Base-by-base conservation (phyloP, 805 yeast species). In the Groenewaldozyma tartarivorans region DNA sequence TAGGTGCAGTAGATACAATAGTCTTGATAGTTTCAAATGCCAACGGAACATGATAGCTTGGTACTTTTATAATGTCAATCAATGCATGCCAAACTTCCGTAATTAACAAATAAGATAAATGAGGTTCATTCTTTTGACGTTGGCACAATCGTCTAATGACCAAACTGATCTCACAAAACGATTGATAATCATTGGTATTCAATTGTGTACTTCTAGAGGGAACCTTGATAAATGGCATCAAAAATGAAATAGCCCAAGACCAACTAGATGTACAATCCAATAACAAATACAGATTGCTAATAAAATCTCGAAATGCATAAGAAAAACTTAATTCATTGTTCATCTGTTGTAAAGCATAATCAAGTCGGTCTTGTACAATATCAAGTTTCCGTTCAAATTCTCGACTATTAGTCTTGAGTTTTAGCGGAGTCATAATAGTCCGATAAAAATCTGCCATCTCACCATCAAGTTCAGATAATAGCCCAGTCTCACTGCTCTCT, bases 11-110 rank as follows among this genome's bases (percentile, higher is more conserved):
- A 5, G 16, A 35, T 4, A 40, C 19, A 22, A 44, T 38, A 2
- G 13, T 16, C 17, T 41, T 29, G 11, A 44, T 19, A 7, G 40
- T 38, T 4, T 50, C 44, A 17, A 50, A 44, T 5, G 42, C 48
- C 21, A 35, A 6, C 6, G 24, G 16, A 13, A n/a, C 11, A 17
- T 19, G 24, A 11, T 30, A 15, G 9, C 6, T n/a, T 5, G 36
- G 20, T 6, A 9, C 36, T 19, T 38, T 38, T 17, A 26, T 43
- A 13, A 48, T 42, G 2, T 53, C 54, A 7, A 46, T 40, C 30
- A 53, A 38, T 2, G 34, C 9, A 15, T 51, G 50, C 58, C 60
- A 54, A 11, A 45, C 36, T 1, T 42, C 46, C 1, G 45, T 37
- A 11, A 41, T 35, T 4, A 54, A 30, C 11, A 43, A 4, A 4